Percentiles rank a stretch among this genome's conserved stretches.
Evolutionary conservation across 1,284 basidiomycete species (phyloP).

Genomic region (Trichosporon sp.): DNA sequence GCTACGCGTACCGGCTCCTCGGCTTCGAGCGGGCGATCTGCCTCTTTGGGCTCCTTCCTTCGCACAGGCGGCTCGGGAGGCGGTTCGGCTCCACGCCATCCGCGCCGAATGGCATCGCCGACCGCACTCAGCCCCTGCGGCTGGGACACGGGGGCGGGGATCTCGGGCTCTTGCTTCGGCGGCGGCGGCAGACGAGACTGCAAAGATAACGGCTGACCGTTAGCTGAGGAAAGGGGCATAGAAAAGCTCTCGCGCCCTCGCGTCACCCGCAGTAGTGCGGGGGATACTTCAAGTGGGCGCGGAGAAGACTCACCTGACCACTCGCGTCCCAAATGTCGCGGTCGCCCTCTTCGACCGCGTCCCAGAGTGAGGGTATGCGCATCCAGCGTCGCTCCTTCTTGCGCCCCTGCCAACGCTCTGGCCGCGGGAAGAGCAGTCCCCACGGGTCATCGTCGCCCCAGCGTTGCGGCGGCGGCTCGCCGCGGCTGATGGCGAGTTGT

Average conservation of each 20-base stretch:
- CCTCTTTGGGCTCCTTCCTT: conserved; percentile 1
- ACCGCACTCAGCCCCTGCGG: background rate
- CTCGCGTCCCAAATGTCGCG: background rate
- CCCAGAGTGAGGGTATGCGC: conserved; percentile 25
- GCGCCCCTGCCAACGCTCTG: background rate
- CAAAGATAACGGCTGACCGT: conserved; percentile 11
- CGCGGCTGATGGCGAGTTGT: conserved; percentile 35
- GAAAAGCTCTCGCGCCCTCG: too few species aligned
- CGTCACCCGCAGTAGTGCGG: too few species aligned
- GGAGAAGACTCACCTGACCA: background rate
- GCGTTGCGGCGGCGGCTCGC: conserved; percentile 23
- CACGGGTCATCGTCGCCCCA: conserved; percentile 11
- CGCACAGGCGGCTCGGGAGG: background rate
- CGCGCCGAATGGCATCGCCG: background rate
- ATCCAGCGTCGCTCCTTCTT: conserved; percentile 18
- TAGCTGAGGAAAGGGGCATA: too few species aligned
- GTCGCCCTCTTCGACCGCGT: conserved; percentile 10
- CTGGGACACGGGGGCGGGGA: background rate
- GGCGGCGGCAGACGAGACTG: conserved; percentile 7
- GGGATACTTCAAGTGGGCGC: too few species aligned
- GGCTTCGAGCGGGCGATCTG: background rate
- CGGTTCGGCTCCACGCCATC: background rate
- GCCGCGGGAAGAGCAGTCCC: background rate
- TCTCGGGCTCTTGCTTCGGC: background rate
- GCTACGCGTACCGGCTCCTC: conserved; percentile 33